Percentiles rank a stretch among this genome's conserved stretches.
These are phyloP conservation scores for Pyrus bretschneideri DNA, from an alignment of 306 rosid genomes.

Conservation along the genomic window DNA sequence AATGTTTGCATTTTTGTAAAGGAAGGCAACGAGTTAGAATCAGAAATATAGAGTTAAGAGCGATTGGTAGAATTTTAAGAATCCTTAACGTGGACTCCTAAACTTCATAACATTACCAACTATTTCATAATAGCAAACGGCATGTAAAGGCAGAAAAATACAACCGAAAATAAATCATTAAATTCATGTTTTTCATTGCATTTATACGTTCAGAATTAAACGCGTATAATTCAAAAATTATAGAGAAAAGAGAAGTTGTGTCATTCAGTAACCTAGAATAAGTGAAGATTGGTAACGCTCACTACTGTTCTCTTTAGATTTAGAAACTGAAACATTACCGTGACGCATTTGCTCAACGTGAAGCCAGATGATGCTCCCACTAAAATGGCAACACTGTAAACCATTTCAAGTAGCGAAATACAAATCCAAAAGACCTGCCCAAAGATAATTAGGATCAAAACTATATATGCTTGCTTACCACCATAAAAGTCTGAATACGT, in stretches of 20 bases:
- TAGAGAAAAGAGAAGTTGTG: background rate
- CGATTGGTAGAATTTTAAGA: background rate
- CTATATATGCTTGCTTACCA: background rate
- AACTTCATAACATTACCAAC: background rate
- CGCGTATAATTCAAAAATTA: background rate
- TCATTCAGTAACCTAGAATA: background rate
- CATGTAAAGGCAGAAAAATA: background rate
- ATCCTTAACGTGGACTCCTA: background rate
- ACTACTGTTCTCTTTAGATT: background rate
- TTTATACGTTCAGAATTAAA: background rate
- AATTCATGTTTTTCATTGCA: background rate
- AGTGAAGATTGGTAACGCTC: background rate
- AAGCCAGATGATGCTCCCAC: slow-evolving; percentile 69
- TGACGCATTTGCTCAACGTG: slow-evolving; percentile 65
- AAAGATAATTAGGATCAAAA: slow-evolving; percentile 19
- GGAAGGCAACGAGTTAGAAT: background rate
- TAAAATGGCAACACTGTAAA: slow-evolving; percentile 64
- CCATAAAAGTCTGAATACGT: slow-evolving; percentile 9
- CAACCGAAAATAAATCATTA: background rate
- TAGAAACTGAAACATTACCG: slow-evolving; percentile 44
- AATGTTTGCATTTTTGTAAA: background rate
- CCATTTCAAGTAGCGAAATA: slow-evolving; percentile 76
- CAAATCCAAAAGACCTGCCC: slow-evolving; percentile 91
- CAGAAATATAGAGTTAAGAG: background rate
- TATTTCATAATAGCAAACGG: background rate